These are phyloP conservation scores for Anisodus tanguticus DNA, from an alignment of 257 asterid species.

Conservation along the genomic window DNA sequence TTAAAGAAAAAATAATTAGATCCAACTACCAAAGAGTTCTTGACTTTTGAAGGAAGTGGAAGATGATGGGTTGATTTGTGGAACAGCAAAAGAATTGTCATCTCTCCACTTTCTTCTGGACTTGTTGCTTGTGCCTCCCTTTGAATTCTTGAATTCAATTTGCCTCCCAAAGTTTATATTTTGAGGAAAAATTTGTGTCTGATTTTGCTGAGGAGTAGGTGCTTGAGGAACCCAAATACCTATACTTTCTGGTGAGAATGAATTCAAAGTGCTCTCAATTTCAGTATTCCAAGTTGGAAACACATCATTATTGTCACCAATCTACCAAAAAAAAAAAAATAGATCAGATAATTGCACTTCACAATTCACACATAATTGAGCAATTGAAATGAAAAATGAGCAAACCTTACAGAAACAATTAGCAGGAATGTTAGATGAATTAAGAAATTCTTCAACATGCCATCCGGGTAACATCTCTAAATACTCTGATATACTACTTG, in stretches of 20 bases:
- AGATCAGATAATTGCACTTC: too few species aligned
- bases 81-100: too few species aligned
- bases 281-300: constrained; percentile 62
- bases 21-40: too few species aligned
- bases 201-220: constrained; percentile 13
- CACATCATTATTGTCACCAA: constrained; percentile 46
- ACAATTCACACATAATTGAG: too few species aligned
- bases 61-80: too few species aligned
- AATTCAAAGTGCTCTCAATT: constrained; percentile 39
- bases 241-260: constrained; percentile 44
- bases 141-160: constrained; percentile 46
- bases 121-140: constrained; percentile 44
- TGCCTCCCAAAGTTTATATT: constrained; percentile 45
- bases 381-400: too few species aligned
- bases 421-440: constrained; percentile 53
- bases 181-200: constrained; percentile 44
- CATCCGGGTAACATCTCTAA: constrained; percentile 82
- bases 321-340: too few species aligned
- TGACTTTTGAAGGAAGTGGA: constrained; percentile 29
- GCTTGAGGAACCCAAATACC: constrained; percentile 73
- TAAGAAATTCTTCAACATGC: constrained; percentile 87
- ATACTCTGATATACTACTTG: constrained; percentile 83
- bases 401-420: constrained; percentile 64
- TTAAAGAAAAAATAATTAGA: too few species aligned
- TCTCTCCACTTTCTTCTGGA: constrained; percentile 48